Base-by-base conservation (phyloP, 257 asterid species). In the Nicotiana undulata region DNA sequence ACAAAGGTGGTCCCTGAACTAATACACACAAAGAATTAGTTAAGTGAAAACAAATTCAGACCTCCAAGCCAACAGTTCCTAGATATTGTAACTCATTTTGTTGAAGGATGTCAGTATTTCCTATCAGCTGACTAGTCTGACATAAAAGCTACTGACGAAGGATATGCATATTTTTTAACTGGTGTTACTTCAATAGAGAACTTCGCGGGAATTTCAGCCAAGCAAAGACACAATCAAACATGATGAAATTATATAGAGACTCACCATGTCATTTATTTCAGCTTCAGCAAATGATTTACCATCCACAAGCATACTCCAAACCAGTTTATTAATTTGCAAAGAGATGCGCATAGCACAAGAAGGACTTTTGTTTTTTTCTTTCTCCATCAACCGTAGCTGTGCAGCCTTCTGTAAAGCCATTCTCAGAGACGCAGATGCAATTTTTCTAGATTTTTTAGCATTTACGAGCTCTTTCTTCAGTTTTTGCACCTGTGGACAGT, bases 251-350 rank as follows among this genome's bases (percentile, higher is more conserved):
- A 74, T 29, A 74, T 49, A 77, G 44, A 75, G 81, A 85, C 92
- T 89, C 86, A 96, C 99, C 98, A 96, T 87, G 85, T 96, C 98
- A 86, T 91, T 96, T 91, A 96, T 90, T 90, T 96, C 99, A 81
- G 98, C 98, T 89, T 96, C 99, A 76, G 98, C 99, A 84, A 96
- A 96, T 44, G 98, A 89, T 88, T 94, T 96, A 81, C 99, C 98
- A 88, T 96, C 99, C 79, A 91, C 89, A 61, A 94, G 97, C 99
- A 96, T 96, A 79, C 97, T 90, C 99, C 99, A 96, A 49, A 91
- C 98, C 76, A 96, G 93, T 87, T 96, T 96, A 84, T 87, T 87
- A 75, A 96, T 96, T 90, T 93, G 97, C 89, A 96, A 85, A 29
- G 97, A 92, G 82, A 96, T 94, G 74, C 92, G 99, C 99, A 96